phyloP scores from a whole-genome alignment of 2,329 filamentous ascomycete species.

The Trichoderma atrobrunneum region DNA sequence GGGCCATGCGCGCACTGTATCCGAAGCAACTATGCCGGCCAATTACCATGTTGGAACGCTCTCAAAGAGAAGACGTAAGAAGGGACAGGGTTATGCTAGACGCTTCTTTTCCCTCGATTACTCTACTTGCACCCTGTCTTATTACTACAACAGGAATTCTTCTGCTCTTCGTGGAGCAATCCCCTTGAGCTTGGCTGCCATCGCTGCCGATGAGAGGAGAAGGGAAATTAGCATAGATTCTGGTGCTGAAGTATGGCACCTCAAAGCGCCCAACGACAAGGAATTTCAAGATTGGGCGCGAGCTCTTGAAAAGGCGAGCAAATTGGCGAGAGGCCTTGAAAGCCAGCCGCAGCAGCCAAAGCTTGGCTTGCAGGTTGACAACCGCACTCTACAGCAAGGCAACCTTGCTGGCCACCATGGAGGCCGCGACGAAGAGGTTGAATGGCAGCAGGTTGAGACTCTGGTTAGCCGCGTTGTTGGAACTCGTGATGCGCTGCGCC shows the following conservation, averaged over 20 bases:
- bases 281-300: slow-evolving; percentile 87
- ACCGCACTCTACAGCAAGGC: slow-evolving; percentile 22
- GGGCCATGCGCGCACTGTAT: slow-evolving; percentile 47
- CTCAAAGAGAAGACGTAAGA: slow-evolving; percentile 87
- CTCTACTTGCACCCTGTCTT: slow-evolving; percentile 88
- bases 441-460: slow-evolving; percentile 84
- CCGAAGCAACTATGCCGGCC: slow-evolving; percentile 43
- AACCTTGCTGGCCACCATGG: slow-evolving; percentile 21
- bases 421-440: slow-evolving; percentile 63
- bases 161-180: slow-evolving; percentile 90
- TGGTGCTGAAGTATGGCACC: slow-evolving; percentile 94
- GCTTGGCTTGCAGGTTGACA: slow-evolving; percentile 29
- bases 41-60: slow-evolving; percentile 80
- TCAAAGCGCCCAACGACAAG: slow-evolving; percentile 75
- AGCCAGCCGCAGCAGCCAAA: slow-evolving; percentile 28
- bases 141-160: slow-evolving; percentile 92
- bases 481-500: slow-evolving; percentile 81
- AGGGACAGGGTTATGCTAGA: slow-evolving; percentile 87
- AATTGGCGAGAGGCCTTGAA: slow-evolving; percentile 57
- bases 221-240: slow-evolving; percentile 96
- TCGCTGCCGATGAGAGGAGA: slow-evolving; percentile 82
- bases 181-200: slow-evolving; percentile 83
- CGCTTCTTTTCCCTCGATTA: slow-evolving; percentile 97
- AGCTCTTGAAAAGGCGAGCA: slow-evolving; percentile 79
- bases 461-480: slow-evolving; percentile 84